A percentile compares a stretch with the other conserved stretches of the same genome.
phyloP scores from a whole-genome alignment of 306 rosid genomes.

The Prunus mongolica region DNA sequence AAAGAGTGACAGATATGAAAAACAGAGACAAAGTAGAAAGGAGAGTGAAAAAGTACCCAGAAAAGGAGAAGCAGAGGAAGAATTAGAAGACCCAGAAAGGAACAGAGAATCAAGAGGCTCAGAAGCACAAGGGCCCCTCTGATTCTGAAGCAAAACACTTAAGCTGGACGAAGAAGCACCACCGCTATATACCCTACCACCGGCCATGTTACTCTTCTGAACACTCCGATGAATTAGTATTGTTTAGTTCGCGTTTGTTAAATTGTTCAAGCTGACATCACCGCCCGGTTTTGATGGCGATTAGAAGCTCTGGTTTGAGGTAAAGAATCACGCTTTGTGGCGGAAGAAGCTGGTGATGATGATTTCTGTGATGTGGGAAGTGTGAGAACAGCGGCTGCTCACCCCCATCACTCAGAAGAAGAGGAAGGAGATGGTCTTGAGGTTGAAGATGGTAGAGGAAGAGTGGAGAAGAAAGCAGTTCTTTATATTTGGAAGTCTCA shows the following conservation, averaged over 20 bases:
- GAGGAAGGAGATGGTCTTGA: background rate
- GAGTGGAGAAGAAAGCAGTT: background rate
- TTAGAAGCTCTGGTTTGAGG: background rate
- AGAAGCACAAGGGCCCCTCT: slow-evolving; percentile 27
- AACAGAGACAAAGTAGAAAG: background rate
- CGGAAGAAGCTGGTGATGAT: slow-evolving; percentile 94
- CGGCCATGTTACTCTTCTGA: slow-evolving; percentile 40
- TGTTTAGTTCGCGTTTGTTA: background rate
- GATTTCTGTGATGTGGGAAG: slow-evolving; percentile 90
- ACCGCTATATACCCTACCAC: slow-evolving; percentile 36
- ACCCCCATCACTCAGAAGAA: slow-evolving; percentile 84
- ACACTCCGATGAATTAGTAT: slow-evolving; percentile 1
- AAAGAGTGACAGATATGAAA: background rate
- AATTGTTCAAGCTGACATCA: slow-evolving; percentile 15
- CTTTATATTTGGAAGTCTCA: background rate
- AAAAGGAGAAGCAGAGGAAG: slow-evolving; percentile 38
- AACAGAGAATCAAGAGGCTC: slow-evolving; percentile 54
- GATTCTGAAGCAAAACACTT: slow-evolving; percentile 45
- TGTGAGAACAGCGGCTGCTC: slow-evolving; percentile 85
- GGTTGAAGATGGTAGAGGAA: background rate
- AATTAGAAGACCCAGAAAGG: slow-evolving; percentile 46
- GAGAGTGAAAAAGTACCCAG: slow-evolving; percentile 29
- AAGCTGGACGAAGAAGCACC: slow-evolving; percentile 25
- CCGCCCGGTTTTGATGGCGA: background rate
- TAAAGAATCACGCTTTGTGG: slow-evolving; percentile 36